phyloP scores from a whole-genome alignment of 1,284 basidiomycete species.

The Hymenochaete sp. region DNA sequence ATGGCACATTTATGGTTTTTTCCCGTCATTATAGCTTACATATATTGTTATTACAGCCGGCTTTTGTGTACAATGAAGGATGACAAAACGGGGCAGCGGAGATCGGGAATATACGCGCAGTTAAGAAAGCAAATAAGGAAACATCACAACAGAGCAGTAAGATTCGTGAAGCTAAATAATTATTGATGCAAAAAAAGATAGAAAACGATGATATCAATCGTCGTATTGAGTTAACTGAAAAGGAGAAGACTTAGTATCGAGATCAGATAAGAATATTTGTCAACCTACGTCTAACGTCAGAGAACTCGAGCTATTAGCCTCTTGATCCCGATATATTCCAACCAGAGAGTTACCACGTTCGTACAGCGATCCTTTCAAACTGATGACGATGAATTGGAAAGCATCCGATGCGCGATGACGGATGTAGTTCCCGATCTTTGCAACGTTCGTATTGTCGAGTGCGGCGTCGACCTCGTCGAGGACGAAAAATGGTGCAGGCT shows the following conservation, averaged over 20 bases:
- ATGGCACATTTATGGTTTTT: not conserved
- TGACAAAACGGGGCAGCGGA: constrained; percentile 3
- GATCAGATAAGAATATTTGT: not conserved
- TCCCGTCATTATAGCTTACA: not conserved
- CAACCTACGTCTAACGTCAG: constrained; percentile 81
- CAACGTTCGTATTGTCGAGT: constrained; percentile 91
- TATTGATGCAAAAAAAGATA: not conserved
- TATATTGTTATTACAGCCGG: constrained; percentile 16
- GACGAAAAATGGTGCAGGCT: constrained; percentile 98
- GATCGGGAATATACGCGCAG: not conserved
- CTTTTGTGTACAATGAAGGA: constrained; percentile 1
- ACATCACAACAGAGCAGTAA: not conserved
- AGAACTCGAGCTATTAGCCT: constrained; percentile 82
- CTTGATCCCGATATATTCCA: constrained; percentile 91
- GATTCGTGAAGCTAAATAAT: not conserved
- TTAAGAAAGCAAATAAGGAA: not conserved
- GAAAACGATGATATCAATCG: constrained; percentile 20
- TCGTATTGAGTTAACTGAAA: constrained; percentile 37
- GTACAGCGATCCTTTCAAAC: constrained; percentile 85
- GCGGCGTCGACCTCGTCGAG: constrained; percentile 98
- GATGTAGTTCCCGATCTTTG: constrained; percentile 88
- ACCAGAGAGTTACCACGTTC: constrained; percentile 88
- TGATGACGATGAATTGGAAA: constrained; percentile 98
- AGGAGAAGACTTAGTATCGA: constrained; percentile 8
- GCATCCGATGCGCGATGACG: constrained; percentile 65